These are phyloP conservation scores for Ceratocystis destructans DNA, from an alignment of 2,329 filamentous ascomycete species.

Conservation along the genomic window DNA sequence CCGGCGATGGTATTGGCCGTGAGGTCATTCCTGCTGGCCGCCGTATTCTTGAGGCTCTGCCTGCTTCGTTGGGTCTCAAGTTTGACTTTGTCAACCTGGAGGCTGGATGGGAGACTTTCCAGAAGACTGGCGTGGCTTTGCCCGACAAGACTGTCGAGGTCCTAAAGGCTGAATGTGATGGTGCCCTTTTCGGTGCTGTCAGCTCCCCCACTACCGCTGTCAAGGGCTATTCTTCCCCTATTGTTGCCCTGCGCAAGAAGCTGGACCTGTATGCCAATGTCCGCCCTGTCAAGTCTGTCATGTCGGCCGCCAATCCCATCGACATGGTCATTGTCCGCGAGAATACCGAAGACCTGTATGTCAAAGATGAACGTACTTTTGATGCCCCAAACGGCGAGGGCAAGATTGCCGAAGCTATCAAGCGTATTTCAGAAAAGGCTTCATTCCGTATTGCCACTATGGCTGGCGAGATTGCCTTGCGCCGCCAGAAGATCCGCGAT, in stretches of 20 bases:
- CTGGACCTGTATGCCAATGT: slow-evolving; percentile 96
- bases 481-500: slow-evolving; percentile 67
- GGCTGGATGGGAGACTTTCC: slow-evolving; percentile 87
- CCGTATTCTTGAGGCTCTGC: slow-evolving; percentile 81
- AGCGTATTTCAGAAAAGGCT: slow-evolving; percentile 83
- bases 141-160: slow-evolving; percentile 82
- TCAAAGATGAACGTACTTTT: slow-evolving; percentile 87
- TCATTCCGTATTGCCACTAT: slow-evolving; percentile 78
- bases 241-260: slow-evolving; percentile 89
- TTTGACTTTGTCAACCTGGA: slow-evolving; percentile 91
- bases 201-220: slow-evolving; percentile 76
- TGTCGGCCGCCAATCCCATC: slow-evolving; percentile 53
- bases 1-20: slow-evolving; percentile 94
- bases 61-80: slow-evolving; percentile 75
- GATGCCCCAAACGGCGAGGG: slow-evolving; percentile 52
- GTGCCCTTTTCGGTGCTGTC: slow-evolving; percentile 91
- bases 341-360: slow-evolving; percentile 97
- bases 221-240: slow-evolving; percentile 90
- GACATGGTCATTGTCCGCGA: slow-evolving; percentile 98
- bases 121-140: slow-evolving; percentile 74
- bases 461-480: slow-evolving; percentile 85
- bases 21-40: slow-evolving; percentile 95
- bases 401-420: slow-evolving; percentile 92
- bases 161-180: slow-evolving; percentile 85
- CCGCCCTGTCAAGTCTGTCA: slow-evolving; percentile 77